Evolutionary conservation across 140 eudicot genomes (phyloP), one percentile per base, ranked within the genome.

Genomic region (Cichorium intybus): DNA sequence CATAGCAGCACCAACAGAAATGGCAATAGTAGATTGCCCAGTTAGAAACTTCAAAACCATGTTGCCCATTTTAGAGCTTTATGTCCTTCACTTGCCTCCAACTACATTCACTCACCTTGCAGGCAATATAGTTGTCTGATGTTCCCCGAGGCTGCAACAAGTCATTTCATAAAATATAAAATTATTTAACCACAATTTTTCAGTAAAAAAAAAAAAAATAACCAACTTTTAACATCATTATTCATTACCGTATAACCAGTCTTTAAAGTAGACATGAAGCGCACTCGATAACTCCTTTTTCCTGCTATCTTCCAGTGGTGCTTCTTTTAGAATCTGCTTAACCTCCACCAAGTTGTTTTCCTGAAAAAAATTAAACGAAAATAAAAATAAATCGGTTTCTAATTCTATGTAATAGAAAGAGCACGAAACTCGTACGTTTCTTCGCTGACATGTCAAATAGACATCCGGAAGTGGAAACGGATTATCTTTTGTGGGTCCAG

Each of bases 391-490:
- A n/a, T n/a, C n/a, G n/a, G n/a, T n/a, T n/a, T n/a, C n/a, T n/a
- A 47, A 26, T 12, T 5, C 5, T 1, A 16, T 24, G 18, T 4
- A 1, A 35, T 48, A 26, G 4, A 61, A 51, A 21, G 18, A 37
- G 51, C 20, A 8, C 31, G 66, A 60, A 71, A n/a, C n/a, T n/a
- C 88, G 10, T 76, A 89, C 99, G 64, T 84, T 94, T 86, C 82
- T 86, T 53, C 73, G 80, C 71, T 84, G 99, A 66, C 88, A 70
- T 68, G 87, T 68, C 87, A 84, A 16, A 62, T 94, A 94, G 62
- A 77, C 86, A 68, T 89, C 99, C 54, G 99, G 99, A 37, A 94
- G 78, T 24, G 88, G 85, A 84, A 94, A 94, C 27, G 99, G 99
- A 60, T 94, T 94, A 60, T 82, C 94, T 71, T 84, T 84, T 10